These are phyloP conservation scores for Choanephora cucurbitarum DNA, from an alignment of 371 early-diverging fungal genomes.

Conservation along the genomic window DNA sequence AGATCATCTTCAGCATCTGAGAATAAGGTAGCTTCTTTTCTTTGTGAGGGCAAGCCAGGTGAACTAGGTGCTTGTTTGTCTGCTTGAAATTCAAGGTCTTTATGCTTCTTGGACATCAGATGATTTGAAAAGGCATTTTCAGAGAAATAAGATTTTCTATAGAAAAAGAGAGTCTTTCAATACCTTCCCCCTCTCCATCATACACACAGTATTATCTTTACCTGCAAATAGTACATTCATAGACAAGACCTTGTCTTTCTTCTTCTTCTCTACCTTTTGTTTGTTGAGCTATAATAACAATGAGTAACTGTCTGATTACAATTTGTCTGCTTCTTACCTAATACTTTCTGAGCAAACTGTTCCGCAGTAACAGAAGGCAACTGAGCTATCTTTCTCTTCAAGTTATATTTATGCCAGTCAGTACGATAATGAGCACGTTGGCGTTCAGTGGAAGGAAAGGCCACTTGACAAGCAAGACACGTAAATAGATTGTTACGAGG, in stretches of 20 bases:
- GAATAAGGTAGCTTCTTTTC: conserved; percentile 15
- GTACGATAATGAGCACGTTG: conserved; percentile 85
- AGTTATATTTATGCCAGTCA: conserved; percentile 92
- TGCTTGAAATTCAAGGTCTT: conserved; percentile 64
- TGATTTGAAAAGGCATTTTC: conserved; percentile 91
- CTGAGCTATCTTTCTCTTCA: conserved; percentile 85
- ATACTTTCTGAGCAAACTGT: conserved; percentile 69
- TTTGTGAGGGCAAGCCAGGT: conserved; percentile 12
- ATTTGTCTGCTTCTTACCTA: conserved; percentile 38
- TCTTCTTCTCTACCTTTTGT: conserved; percentile 43
- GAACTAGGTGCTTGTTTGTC: conserved; percentile 18
- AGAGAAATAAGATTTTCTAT: conserved; percentile 67
- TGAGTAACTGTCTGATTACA: not conserved
- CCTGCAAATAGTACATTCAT: conserved; percentile 47
- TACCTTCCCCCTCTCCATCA: too few relatives aligned
- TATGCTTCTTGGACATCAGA: conserved; percentile 88
- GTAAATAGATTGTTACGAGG: conserved; percentile 52
- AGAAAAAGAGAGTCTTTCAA: too few relatives aligned
- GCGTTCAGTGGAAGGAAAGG: conserved; percentile 77
- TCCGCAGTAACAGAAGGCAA: conserved; percentile 74
- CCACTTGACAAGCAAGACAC: conserved; percentile 82
- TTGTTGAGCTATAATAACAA: conserved; percentile 42
- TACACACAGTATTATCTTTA: conserved; percentile 13
- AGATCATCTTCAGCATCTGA: conserved; percentile 32
- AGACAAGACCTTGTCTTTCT: conserved; percentile 39